Evolutionary conservation across 345 rosid species (phyloP).

Genomic region (Populus pruinosa): DNA sequence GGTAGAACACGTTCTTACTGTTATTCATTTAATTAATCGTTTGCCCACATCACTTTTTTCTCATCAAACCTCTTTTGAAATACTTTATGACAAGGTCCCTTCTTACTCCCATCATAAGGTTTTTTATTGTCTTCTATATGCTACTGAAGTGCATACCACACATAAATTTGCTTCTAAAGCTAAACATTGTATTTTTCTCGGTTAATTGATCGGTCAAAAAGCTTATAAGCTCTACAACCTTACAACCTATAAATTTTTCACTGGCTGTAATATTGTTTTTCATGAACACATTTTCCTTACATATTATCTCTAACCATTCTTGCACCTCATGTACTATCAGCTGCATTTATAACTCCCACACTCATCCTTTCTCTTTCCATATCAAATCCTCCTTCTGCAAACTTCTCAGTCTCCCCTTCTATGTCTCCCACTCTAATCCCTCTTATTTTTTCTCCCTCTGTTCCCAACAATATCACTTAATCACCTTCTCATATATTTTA

Average conservation of each 20-base stretch:
- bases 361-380: not conserved
- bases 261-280: not conserved
- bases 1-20: not conserved
- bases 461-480: no score
- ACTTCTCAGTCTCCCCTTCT: no score
- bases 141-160: not conserved
- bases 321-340: not conserved
- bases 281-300: not conserved
- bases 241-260: not conserved
- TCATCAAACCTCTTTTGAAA: not conserved
- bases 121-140: not conserved
- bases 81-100: not conserved
- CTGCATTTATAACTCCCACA: not conserved
- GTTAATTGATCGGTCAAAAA: not conserved
- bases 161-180: not conserved
- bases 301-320: not conserved
- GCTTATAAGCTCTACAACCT: conserved; percentile 2
- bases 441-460: no score
- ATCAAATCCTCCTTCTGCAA: no score
- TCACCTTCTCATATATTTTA: no score
- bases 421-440: not conserved
- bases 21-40: not conserved
- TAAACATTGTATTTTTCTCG: not conserved
- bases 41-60: not conserved
- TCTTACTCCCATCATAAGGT: not conserved